Base-by-base conservation (phyloP, 2,329 filamentous ascomycete species). In the Colletotrichum simmondsii region DNA sequence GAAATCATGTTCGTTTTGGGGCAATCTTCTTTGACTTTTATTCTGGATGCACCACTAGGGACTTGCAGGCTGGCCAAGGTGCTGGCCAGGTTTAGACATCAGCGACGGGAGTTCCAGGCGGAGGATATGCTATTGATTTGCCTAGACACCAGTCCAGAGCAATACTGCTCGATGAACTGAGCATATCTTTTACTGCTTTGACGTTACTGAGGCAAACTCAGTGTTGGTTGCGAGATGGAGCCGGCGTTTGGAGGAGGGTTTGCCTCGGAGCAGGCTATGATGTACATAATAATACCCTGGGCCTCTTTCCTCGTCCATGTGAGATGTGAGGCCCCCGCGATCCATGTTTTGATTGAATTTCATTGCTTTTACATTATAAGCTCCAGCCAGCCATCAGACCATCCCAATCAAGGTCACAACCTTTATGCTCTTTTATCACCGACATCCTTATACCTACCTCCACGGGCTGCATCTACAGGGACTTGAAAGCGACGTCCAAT, bases 321-420 rank as follows among this genome's bases (percentile, higher is more conserved):
- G 70, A 70, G 73, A 74, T 52, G 70, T 74, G 71, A 74, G 73
- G 71, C 58, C 65, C 62, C 58, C 62, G 73, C 71, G 59, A 70
- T 74, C 32, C 35, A 60, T 19, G 12, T 73, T 62, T 65, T 65
- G 42, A 49, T 46, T 52, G 14, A 35, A 54, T 7, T 61, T 30
- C 12, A 52, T 67, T 63, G 16, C 52, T 42, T 37, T 22, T 22
- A 22, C 19, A n/a, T 22, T 22, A 8, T n/a, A 19, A 6, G 42
- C 42, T 49, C n/a, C 42, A 22, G 8, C 42, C 42, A 5, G 8
- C 42, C 42, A 22, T 22, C 42, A 49, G 19, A 22, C 19, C 5
- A 8, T 49, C 8, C 19, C 19, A 49, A 22, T 49, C 19, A 4
- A 49, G 19, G 42, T 22, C 19, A 5, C 28, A 16, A 56, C 53